A percentile compares a stretch with the other conserved stretches of the same genome.
phyloP scores from a whole-genome alignment of 225 moss, liverwort and hornwort species.

The Thuidium tamariscinum region DNA sequence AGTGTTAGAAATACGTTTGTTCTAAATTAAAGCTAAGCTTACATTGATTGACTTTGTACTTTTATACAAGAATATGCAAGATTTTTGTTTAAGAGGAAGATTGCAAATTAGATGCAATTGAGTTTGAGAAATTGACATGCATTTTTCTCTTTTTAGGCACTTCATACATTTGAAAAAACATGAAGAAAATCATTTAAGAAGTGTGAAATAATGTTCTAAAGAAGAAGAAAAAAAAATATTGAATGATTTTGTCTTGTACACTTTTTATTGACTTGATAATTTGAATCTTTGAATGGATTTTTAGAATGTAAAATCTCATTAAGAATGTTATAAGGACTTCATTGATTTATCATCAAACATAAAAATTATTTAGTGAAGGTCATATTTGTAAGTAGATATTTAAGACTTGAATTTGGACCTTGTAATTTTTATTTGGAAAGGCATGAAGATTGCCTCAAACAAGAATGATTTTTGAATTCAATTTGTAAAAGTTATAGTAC shows the following conservation, averaged over 20 bases:
- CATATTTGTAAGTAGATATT: not conserved
- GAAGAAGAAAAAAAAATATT: not conserved
- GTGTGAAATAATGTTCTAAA: not conserved
- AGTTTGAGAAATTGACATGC: not conserved
- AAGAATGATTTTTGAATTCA: not conserved
- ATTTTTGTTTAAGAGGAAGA: accelerated
- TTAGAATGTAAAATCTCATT: not conserved
- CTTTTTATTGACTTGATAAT: accelerated
- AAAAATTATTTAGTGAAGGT: no score
- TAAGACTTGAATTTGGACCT: not conserved
- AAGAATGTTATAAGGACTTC: not conserved
- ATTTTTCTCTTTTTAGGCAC: not conserved
- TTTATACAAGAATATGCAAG: not conserved
- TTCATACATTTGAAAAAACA: not conserved
- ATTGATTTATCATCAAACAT: not conserved
- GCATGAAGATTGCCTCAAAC: not conserved
- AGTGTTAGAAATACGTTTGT: not conserved
- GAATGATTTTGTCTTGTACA: not conserved
- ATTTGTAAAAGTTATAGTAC: not conserved
- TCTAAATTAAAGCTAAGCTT: not conserved
- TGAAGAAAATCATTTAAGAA: accelerated
- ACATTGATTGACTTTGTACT: not conserved
- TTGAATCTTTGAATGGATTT: not conserved
- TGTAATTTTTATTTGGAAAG: not conserved
- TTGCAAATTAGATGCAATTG: not conserved